A percentile compares a stretch with the other conserved stretches of the same genome.
Conservation (phyloP, 2,329 filamentous ascomycete species). For the Nemania serpens region DNA sequence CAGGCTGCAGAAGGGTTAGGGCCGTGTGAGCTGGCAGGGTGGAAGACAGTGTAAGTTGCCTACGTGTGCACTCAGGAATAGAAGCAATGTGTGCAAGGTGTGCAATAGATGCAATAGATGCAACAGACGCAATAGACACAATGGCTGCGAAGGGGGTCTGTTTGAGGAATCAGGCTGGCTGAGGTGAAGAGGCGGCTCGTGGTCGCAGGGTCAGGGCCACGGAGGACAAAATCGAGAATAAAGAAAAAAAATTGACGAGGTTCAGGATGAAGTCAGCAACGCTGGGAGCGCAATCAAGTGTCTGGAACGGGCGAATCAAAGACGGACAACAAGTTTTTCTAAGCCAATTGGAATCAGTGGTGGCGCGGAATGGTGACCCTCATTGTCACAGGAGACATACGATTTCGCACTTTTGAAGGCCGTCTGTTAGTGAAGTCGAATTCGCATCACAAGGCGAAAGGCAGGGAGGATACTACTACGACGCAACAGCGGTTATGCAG, state of each 20-base stretch:
- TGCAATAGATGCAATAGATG: neutral
- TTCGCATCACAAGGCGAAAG: slow-evolving; percentile 22
- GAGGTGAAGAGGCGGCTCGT: slow-evolving; percentile 11
- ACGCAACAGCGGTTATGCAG: slow-evolving; percentile 29
- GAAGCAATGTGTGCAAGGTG: slow-evolving; percentile 15
- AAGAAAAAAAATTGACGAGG: neutral
- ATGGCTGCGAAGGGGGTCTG: neutral
- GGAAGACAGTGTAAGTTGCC: slow-evolving; percentile 15
- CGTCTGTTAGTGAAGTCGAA: slow-evolving; percentile 14
- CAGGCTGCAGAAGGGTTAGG: slow-evolving; percentile 10
- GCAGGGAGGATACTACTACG: slow-evolving; percentile 16
- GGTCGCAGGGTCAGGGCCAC: slow-evolving; percentile 19
- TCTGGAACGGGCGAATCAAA: slow-evolving; percentile 24
- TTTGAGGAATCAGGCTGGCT: slow-evolving; percentile 12
- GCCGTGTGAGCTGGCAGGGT: slow-evolving; percentile 21
- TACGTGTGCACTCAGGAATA: slow-evolving; percentile 19
- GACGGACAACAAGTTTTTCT: slow-evolving; percentile 3
- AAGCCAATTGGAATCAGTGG: slow-evolving; percentile 27
- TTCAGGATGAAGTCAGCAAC: slow-evolving; percentile 24
- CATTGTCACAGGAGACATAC: slow-evolving; percentile 17
- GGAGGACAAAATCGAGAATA: slow-evolving; percentile 13
- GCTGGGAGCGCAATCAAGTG: slow-evolving; percentile 10
- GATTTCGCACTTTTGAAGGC: slow-evolving; percentile 19
- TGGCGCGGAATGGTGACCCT: slow-evolving; percentile 24
- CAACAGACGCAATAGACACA: neutral